Percentiles rank a stretch among this genome's conserved stretches.
phyloP scores from a whole-genome alignment of 2,329 filamentous ascomycete species.

The Chalara sp. region DNA sequence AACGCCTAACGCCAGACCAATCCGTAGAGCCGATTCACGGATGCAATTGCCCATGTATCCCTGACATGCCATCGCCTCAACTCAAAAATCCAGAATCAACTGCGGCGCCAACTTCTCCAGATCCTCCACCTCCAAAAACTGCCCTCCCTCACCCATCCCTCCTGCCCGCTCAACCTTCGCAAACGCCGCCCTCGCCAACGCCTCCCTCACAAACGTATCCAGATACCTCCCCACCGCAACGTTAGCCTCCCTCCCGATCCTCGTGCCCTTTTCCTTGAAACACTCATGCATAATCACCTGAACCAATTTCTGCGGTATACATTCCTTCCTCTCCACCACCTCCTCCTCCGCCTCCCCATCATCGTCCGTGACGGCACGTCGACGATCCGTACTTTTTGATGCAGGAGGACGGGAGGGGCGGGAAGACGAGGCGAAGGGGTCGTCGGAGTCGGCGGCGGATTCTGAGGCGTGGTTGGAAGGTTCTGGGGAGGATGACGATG shows the following conservation, averaged over 20 bases:
- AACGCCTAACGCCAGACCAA: too few relatives aligned
- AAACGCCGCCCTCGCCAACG: constrained; percentile 69
- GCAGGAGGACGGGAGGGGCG: not conserved
- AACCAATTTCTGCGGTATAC: constrained; percentile 67
- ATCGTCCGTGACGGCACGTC: not conserved
- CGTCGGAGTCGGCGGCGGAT: not conserved
- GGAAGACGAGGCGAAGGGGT: not conserved
- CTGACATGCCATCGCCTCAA: too few relatives aligned
- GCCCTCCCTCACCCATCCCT: constrained; percentile 26
- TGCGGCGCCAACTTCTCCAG: constrained; percentile 83
- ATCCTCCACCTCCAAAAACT: constrained; percentile 80
- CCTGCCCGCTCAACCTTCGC: constrained; percentile 48
- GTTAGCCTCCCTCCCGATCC: constrained; percentile 73
- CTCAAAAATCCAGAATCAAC: constrained; percentile 76
- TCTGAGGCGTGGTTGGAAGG: constrained; percentile 2
- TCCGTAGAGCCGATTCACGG: too few relatives aligned
- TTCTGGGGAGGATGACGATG: constrained; percentile 3
- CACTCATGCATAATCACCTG: constrained; percentile 72
- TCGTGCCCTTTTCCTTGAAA: constrained; percentile 63
- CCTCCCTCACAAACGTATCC: constrained; percentile 86
- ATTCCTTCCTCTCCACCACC: constrained; percentile 4
- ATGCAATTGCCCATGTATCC: too few relatives aligned
- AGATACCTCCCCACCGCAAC: constrained; percentile 75
- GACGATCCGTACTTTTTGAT: not conserved
- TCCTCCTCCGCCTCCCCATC: constrained; percentile 4